A percentile compares a stretch with the other conserved stretches of the same genome.
Conservation (phyloP, 768 basidiomycete species). For the Chalciporus pseudorubinellus region DNA sequence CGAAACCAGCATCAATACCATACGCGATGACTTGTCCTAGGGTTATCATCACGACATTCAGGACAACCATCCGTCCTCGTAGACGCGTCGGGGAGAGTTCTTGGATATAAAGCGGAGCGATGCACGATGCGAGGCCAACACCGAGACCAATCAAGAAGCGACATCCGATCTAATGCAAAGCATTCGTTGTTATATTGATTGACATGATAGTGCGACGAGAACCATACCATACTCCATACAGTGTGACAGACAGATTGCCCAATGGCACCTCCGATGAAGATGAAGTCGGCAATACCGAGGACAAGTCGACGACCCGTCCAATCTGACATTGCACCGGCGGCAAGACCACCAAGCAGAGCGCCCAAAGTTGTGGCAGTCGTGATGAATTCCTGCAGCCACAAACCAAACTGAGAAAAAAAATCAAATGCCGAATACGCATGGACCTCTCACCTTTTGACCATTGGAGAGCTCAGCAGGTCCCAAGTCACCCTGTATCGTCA, state of each 20-base stretch:
- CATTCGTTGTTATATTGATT: not conserved
- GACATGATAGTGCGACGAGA: not conserved
- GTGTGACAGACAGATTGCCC: slow-evolving; percentile 67
- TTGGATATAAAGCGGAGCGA: slow-evolving; percentile 81
- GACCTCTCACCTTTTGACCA: slow-evolving; percentile 54
- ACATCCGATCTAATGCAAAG: slow-evolving; percentile 51
- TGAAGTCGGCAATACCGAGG: slow-evolving; percentile 62
- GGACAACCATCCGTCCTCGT: slow-evolving; percentile 74
- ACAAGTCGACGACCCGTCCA: slow-evolving; percentile 66
- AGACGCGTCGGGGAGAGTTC: slow-evolving; percentile 75
- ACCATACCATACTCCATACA: slow-evolving; percentile 64
- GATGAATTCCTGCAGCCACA: slow-evolving; percentile 62
- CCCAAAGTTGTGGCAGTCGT: slow-evolving; percentile 78
- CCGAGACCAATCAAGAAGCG: slow-evolving; percentile 74
- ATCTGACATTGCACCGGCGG: slow-evolving; percentile 67
- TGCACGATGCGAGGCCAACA: slow-evolving; percentile 73
- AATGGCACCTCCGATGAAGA: slow-evolving; percentile 75
- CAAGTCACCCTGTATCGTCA: slow-evolving; percentile 66
- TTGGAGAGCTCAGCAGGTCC: slow-evolving; percentile 55
- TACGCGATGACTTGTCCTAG: slow-evolving; percentile 79
- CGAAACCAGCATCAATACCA: slow-evolving; percentile 67
- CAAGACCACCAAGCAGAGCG: slow-evolving; percentile 71
- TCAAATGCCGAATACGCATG: not conserved
- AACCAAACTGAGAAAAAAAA: not conserved
- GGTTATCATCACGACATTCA: slow-evolving; percentile 83